Conservation (phyloP, 345 rosid genomes). For the Camelina neglecta region DNA sequence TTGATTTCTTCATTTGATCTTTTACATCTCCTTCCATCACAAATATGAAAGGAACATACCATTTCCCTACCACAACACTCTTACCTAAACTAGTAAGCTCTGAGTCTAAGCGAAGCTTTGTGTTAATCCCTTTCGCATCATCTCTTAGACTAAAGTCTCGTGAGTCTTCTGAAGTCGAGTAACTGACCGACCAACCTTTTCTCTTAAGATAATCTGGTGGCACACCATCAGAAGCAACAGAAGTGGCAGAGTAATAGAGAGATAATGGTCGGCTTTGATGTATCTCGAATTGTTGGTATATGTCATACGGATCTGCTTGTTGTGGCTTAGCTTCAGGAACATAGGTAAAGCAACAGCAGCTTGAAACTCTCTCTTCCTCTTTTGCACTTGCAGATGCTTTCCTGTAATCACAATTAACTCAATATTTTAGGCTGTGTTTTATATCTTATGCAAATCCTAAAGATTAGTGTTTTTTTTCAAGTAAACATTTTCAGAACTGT, state of each 20-base stretch:
- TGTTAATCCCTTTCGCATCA: constrained; percentile 60
- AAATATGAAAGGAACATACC: constrained; percentile 74
- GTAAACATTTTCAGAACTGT: neutral
- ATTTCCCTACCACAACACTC: constrained; percentile 50
- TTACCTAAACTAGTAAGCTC: neutral
- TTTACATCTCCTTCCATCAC: constrained; percentile 47
- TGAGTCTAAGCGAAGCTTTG: constrained; percentile 34
- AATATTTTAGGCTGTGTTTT: neutral
- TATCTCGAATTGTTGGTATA: constrained; percentile 48
- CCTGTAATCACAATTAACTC: constrained; percentile 35
- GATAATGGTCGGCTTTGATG: neutral
- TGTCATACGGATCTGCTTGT: constrained; percentile 43
- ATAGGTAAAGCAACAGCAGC: constrained; percentile 42
- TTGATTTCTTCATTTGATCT: constrained; percentile 52
- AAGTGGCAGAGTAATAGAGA: constrained; percentile 43
- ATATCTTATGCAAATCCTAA: no score
- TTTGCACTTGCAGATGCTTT: constrained; percentile 43
- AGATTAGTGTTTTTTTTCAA: no score
- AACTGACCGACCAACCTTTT: constrained; percentile 40
- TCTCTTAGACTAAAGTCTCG: constrained; percentile 42
- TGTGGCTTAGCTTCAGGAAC: constrained; percentile 43
- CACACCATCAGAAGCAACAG: constrained; percentile 49
- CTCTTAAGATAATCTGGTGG: constrained; percentile 55
- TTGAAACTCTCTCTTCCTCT: constrained; percentile 41
- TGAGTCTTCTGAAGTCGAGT: constrained; percentile 38